A percentile compares a stretch with the other conserved stretches of the same genome.
These are phyloP conservation scores for Escallonia herrerae DNA, from an alignment of 129 eudicot genomes.

Conservation along the genomic window DNA sequence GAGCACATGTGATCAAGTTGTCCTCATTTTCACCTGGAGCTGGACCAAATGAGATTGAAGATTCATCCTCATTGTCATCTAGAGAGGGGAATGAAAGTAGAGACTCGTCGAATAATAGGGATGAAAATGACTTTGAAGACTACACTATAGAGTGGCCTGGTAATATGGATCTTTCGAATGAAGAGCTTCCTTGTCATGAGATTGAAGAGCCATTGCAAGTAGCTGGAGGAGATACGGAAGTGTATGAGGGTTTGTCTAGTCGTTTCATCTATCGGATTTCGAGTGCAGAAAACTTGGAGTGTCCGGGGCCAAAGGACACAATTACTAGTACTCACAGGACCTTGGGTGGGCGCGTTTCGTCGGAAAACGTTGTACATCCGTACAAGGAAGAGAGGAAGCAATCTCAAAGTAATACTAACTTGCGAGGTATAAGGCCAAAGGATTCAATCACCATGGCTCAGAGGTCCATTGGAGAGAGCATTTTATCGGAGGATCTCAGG, in stretches of 20 bases:
- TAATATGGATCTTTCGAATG: not conserved
- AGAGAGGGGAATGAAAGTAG: slow-evolving; percentile 5
- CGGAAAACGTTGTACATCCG: slow-evolving; percentile 3
- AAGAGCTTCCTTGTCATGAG: slow-evolving; percentile 11
- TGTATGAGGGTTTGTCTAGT: slow-evolving; percentile 17
- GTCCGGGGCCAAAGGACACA: slow-evolving; percentile 14
- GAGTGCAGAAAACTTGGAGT: slow-evolving; percentile 28
- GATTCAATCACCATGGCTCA: slow-evolving; percentile 11
- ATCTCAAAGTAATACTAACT: slow-evolving; percentile 10
- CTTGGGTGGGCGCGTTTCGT: slow-evolving; percentile 21
- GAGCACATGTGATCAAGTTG: no score
- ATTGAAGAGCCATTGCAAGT: slow-evolving; percentile 19
- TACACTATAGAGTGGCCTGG: not conserved
- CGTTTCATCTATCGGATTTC: slow-evolving; percentile 18
- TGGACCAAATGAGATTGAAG: no score
- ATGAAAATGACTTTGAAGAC: slow-evolving; percentile 15
- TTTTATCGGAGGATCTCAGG: slow-evolving; percentile 6
- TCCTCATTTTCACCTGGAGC: no score
- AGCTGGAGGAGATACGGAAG: slow-evolving; percentile 14
- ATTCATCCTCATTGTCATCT: no score
- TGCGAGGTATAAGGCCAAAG: slow-evolving; percentile 9
- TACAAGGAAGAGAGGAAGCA: slow-evolving; percentile 12
- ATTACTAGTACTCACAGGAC: slow-evolving; percentile 6
- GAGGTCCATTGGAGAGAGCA: slow-evolving; percentile 20
- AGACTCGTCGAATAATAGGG: slow-evolving; percentile 10